Evolutionary conservation across 225 moss, liverwort and hornwort species (phyloP), one percentile per base, ranked within the genome.

Genomic region (Pleurozium schreberi): DNA sequence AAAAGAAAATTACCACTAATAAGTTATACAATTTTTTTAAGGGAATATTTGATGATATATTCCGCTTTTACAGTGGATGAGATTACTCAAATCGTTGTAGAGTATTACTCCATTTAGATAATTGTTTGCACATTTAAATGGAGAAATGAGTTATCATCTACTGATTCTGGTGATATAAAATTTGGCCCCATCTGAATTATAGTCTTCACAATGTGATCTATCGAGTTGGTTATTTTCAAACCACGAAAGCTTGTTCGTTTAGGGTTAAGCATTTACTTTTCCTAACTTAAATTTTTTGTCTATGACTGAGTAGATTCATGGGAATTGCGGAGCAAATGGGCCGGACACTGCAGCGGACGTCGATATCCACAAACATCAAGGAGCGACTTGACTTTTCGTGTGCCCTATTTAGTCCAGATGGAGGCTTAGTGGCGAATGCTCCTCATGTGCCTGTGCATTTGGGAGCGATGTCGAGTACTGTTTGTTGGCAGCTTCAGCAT

Each of bases 261-360:
- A 10, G 42, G 73, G 59, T 58, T 45, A 8, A 71, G 31, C 59
- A 33, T 60, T 36, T 75, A 30, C 81, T 34, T 55, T 57, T 57
- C 14, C 18, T 26, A 42, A 58, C 73, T 59, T 65, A 10, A 50
- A 64, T 59, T 81, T 60, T 75, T 42, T 47, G 52, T 49, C 11
- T 81, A 42, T 83, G 71, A 58, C 76, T 43, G 84, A 84, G 83
- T 89, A 94, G 99, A 75, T 99, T 99, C 85, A 99, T 99, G 99
- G 99, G 99, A 55, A 99, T 99, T 87, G 99, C 99, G 36, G 99
- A 99, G 94, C 99, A 99, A 89, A 99, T 99, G 99, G 99, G 99
- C 11, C 95, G 99, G 90, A 99, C 99, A 28, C 92, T 99, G 87
- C 99, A 97, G 90, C 95, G 99, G 85, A 99, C 99, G 26, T 99